These are phyloP conservation scores for Talaromyces sp. DNA, from an alignment of 2,329 filamentous ascomycete genomes.

Conservation along the genomic window DNA sequence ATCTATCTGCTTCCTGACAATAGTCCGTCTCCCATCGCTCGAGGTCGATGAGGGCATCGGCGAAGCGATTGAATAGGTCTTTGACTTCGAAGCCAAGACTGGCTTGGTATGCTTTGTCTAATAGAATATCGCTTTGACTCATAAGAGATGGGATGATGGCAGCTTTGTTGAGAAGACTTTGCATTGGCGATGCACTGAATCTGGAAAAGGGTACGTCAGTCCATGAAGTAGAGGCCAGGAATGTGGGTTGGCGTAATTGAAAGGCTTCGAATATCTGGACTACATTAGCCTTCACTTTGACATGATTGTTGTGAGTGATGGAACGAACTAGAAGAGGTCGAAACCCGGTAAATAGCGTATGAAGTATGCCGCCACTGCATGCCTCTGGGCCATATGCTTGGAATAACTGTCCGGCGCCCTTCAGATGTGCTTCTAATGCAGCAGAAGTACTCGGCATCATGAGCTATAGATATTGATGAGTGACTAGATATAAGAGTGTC, in stretches of 20 bases:
- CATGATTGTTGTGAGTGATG: neutral
- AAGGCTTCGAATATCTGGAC: conserved; percentile 33
- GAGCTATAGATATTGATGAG: conserved; percentile 24
- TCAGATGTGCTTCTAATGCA: conserved; percentile 31
- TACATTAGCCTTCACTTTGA: neutral
- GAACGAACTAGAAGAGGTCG: conserved; percentile 38
- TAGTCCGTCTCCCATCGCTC: neutral
- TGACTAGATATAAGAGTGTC: neutral
- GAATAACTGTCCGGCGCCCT: conserved; percentile 37
- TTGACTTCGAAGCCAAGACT: neutral
- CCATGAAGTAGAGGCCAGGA: conserved; percentile 33
- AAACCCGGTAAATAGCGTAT: conserved; percentile 41
- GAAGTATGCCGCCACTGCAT: conserved; percentile 34
- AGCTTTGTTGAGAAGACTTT: conserved; percentile 32
- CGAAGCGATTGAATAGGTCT: neutral
- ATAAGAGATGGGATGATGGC: conserved; percentile 30
- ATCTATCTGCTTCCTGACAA: neutral
- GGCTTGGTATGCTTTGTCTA: neutral
- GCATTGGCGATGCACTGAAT: conserved; percentile 28
- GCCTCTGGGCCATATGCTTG: conserved; percentile 28
- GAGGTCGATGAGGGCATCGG: neutral
- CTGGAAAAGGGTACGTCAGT: conserved; percentile 30
- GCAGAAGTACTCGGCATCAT: conserved; percentile 31
- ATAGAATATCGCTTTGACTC: conserved; percentile 21
- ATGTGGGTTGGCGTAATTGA: conserved; percentile 28